Percentiles rank a stretch among this genome's conserved stretches.
These are phyloP conservation scores for Lactarius sp. DNA, from an alignment of 768 basidiomycete genomes.

Conservation along the genomic window DNA sequence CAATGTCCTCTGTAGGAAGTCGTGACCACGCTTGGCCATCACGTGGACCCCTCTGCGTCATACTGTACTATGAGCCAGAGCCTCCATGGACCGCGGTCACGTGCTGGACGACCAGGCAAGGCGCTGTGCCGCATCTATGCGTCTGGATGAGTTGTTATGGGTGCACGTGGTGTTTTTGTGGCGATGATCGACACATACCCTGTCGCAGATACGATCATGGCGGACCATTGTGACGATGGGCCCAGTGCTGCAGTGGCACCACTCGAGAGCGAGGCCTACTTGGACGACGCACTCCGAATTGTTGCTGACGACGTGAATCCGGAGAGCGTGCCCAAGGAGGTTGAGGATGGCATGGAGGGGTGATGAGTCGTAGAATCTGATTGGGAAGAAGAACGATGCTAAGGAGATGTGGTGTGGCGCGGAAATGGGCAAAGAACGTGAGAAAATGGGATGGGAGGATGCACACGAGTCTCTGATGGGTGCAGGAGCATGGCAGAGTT, in stretches of 20 bases:
- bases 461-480: too few species aligned
- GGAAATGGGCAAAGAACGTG: too few species aligned
- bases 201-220: conserved; percentile 65
- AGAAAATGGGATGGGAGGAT: too few species aligned
- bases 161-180: conserved; percentile 88
- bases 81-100: conserved; percentile 39
- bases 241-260: background rate
- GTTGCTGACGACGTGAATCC: conserved; percentile 33
- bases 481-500: too few species aligned
- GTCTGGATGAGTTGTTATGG: conserved; percentile 89
- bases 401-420: too few species aligned
- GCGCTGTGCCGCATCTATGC: conserved; percentile 71
- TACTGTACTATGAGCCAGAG: conserved; percentile 44
- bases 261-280: background rate
- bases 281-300: conserved; percentile 19
- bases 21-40: conserved; percentile 72
- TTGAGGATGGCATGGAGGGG: too few species aligned
- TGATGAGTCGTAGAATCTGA: too few species aligned
- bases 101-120: conserved; percentile 38
- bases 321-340: too few species aligned
- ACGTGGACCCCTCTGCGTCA: conserved; percentile 51
- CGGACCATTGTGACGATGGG: conserved; percentile 42
- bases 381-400: too few species aligned
- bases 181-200: conserved; percentile 88
- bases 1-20: conserved; percentile 47